Evolutionary conservation across 169 alveolate genomes (phyloP).

Genomic region (Neospora caninum): DNA sequence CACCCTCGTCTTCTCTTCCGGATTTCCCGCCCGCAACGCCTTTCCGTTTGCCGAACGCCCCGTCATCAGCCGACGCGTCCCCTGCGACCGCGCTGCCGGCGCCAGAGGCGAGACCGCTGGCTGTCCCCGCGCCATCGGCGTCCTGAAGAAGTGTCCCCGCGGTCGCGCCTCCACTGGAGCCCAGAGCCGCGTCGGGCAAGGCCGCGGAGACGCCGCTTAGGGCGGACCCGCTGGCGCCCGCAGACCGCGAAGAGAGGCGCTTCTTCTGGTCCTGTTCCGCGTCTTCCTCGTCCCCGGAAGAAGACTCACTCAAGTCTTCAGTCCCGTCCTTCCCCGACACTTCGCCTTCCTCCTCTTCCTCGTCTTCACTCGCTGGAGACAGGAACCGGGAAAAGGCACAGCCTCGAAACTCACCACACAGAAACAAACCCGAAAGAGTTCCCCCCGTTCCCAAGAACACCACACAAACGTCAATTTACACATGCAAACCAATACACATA

Average conservation of each 20-base stretch:
- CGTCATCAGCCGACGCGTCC: neutral
- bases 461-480: no score
- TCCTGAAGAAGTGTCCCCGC: neutral
- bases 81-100: neutral
- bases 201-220: neutral
- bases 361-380: constrained; percentile 25
- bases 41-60: neutral
- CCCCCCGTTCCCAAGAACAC: neutral
- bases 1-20: neutral
- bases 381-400: no score
- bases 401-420: neutral
- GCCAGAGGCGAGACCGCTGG: neutral
- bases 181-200: neutral
- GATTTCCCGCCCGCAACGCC: neutral
- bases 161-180: neutral
- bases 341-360: constrained; percentile 4
- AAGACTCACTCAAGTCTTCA: neutral
- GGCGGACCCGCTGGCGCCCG: neutral
- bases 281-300: neutral
- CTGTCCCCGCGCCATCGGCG: neutral
- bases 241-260: neutral
- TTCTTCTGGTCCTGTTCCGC: neutral
- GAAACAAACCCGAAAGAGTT: neutral
- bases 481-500: no score
- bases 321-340: neutral